phyloP scores from a whole-genome alignment of 2,329 filamentous ascomycete genomes.

The Fusarium camptoceras region DNA sequence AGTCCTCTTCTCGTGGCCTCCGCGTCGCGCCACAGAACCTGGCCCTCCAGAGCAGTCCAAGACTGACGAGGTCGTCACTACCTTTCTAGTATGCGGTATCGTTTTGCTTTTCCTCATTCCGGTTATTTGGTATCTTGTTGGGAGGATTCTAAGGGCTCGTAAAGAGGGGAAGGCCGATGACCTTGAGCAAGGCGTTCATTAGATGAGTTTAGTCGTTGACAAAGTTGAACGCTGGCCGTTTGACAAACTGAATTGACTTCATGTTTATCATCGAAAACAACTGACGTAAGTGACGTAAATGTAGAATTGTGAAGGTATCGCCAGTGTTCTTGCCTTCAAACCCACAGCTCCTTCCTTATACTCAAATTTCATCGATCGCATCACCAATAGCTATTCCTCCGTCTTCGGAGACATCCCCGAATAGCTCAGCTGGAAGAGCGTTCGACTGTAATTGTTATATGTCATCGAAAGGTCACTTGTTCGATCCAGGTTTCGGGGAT shows the following conservation, averaged over 20 bases:
- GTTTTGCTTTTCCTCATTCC: constrained; percentile 6
- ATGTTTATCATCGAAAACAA: neutral
- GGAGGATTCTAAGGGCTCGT: neutral
- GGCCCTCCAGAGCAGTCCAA: neutral
- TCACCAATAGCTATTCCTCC: neutral
- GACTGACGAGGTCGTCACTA: neutral
- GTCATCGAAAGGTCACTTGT: constrained; percentile 7
- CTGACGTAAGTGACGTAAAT: too few relatives aligned
- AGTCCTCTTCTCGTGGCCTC: constrained; percentile 14
- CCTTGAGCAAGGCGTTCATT: neutral
- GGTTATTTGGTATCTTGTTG: constrained; percentile 11
- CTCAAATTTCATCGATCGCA: neutral
- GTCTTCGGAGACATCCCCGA: neutral
- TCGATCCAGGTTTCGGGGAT: constrained; percentile 32
- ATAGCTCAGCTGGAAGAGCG: constrained; percentile 5
- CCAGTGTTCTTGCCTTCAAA: neutral
- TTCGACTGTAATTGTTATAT: constrained; percentile 2
- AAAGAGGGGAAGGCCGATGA: neutral
- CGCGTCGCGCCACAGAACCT: constrained; percentile 4
- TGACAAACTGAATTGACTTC: neutral
- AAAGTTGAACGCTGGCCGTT: neutral
- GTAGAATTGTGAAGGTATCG: neutral
- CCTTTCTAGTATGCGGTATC: constrained; percentile 18
- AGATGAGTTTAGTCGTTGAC: neutral
- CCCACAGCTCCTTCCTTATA: neutral